Evolutionary conservation across 164 flowering plant species (phyloP).

Genomic region (Magnolia kwangsiensis): DNA sequence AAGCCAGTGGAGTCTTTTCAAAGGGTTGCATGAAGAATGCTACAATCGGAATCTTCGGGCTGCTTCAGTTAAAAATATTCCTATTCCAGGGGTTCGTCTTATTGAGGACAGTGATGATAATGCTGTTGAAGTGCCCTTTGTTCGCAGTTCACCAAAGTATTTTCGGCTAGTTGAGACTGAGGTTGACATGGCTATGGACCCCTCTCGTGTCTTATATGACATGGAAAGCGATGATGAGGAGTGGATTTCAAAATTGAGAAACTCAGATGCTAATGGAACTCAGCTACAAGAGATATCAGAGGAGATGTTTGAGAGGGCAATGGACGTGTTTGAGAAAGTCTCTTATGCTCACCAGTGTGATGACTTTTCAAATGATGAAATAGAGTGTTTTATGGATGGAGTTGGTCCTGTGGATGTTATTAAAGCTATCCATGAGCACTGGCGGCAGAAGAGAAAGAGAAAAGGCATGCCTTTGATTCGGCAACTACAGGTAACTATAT

Average conservation of each 20-base stretch:
- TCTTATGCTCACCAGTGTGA: slow-evolving; percentile 59
- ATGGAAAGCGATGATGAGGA: slow-evolving; percentile 96
- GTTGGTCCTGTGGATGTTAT: slow-evolving; percentile 46
- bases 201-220: slow-evolving; percentile 80
- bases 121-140: slow-evolving; percentile 44
- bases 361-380: slow-evolving; percentile 60
- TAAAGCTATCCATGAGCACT: slow-evolving; percentile 56
- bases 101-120: slow-evolving; percentile 66
- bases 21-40: slow-evolving; percentile 96
- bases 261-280: slow-evolving; percentile 18
- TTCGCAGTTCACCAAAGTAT: slow-evolving; percentile 56
- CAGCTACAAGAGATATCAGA: slow-evolving; percentile 41
- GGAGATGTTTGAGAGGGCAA: slow-evolving; percentile 74
- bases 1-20: slow-evolving; percentile 83
- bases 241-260: slow-evolving; percentile 44
- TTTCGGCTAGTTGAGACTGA: slow-evolving; percentile 70
- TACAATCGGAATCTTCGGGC: slow-evolving; percentile 80
- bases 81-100: slow-evolving; percentile 87
- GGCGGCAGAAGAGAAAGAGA: slow-evolving; percentile 71
- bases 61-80: slow-evolving; percentile 79
- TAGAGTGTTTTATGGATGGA: slow-evolving; percentile 53
- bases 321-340: slow-evolving; percentile 87
- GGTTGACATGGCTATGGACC: slow-evolving; percentile 84
- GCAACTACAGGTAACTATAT: slow-evolving; percentile 77
- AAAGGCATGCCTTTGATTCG: slow-evolving; percentile 85